Conservation (phyloP, 495 filamentous ascomycete genomes). For the Hypoxylon intermedium region DNA sequence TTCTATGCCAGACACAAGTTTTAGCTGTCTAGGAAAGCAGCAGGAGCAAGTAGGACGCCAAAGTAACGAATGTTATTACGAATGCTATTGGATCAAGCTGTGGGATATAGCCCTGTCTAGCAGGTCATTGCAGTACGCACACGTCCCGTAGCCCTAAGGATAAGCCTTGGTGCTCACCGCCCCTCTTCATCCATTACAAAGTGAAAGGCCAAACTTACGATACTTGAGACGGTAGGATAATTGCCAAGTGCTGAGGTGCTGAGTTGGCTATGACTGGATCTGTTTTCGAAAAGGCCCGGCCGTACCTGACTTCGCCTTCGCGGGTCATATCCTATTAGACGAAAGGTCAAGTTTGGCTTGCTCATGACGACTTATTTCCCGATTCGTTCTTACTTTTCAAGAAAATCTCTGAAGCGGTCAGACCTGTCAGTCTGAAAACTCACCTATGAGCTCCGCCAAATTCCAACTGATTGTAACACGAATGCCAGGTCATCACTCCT, state of each 20-base stretch:
- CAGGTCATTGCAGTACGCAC: conserved; percentile 5
- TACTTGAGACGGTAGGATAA: too few relatives aligned
- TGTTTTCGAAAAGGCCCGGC: not conserved
- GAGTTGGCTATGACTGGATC: too few relatives aligned
- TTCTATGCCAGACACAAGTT: not conserved
- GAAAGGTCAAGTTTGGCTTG: conserved; percentile 1
- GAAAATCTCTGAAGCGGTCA: conserved; percentile 7
- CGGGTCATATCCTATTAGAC: not conserved
- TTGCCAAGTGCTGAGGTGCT: too few relatives aligned
- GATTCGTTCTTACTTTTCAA: conserved; percentile 12
- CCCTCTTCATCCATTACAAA: conserved; percentile 3
- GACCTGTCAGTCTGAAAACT: not conserved
- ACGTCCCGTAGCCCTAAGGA: conserved; percentile 3
- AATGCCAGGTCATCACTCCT: conserved; percentile 28
- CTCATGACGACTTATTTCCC: conserved; percentile 11
- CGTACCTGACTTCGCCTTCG: conserved; percentile 6
- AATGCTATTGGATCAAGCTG: conserved; percentile 11
- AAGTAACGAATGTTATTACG: not conserved
- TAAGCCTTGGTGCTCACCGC: conserved; percentile 29
- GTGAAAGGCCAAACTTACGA: too few relatives aligned
- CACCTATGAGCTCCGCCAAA: not conserved
- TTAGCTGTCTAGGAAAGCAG: conserved; percentile 8
- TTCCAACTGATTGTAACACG: conserved; percentile 9
- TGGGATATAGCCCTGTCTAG: conserved; percentile 1
- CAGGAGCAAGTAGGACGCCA: conserved; percentile 6